phyloP scores from a whole-genome alignment of 345 rosid species.

The Hypericum perforatum region DNA sequence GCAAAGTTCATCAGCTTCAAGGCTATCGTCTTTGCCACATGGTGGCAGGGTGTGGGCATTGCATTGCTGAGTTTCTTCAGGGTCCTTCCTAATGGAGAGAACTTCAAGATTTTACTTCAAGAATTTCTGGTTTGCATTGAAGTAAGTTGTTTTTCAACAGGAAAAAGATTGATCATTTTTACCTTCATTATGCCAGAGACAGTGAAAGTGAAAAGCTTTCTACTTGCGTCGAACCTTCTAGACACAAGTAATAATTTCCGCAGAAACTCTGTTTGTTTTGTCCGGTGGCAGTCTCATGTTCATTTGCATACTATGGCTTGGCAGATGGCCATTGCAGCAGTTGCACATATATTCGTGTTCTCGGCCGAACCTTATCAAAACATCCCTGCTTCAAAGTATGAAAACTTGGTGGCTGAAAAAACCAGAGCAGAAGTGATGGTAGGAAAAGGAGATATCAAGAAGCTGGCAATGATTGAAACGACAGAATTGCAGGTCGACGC shows the following conservation, averaged over 20 bases:
- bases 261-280: too few relatives aligned
- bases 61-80: slow-evolving; percentile 47
- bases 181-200: too few relatives aligned
- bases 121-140: slow-evolving; percentile 80
- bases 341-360: slow-evolving; percentile 68
- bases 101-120: slow-evolving; percentile 47
- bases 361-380: slow-evolving; percentile 50
- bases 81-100: slow-evolving; percentile 54
- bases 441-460: slow-evolving; percentile 24
- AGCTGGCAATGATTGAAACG: slow-evolving; percentile 29
- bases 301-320: slow-evolving; percentile 1
- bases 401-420: slow-evolving; percentile 31
- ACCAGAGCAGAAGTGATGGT: slow-evolving; percentile 29
- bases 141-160: slow-evolving; percentile 34
- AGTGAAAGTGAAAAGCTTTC: too few relatives aligned
- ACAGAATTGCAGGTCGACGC: slow-evolving; percentile 46
- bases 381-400: slow-evolving; percentile 25
- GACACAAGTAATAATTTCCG: too few relatives aligned
- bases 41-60: slow-evolving; percentile 95
- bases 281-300: too few relatives aligned
- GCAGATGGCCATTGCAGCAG: slow-evolving; percentile 85
- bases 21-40: slow-evolving; percentile 84
- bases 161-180: too few relatives aligned
- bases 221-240: too few relatives aligned
- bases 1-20: slow-evolving; percentile 93